phyloP scores from a whole-genome alignment of 805 yeast genomes.

The Saccharomyces cerevisiae region DNA sequence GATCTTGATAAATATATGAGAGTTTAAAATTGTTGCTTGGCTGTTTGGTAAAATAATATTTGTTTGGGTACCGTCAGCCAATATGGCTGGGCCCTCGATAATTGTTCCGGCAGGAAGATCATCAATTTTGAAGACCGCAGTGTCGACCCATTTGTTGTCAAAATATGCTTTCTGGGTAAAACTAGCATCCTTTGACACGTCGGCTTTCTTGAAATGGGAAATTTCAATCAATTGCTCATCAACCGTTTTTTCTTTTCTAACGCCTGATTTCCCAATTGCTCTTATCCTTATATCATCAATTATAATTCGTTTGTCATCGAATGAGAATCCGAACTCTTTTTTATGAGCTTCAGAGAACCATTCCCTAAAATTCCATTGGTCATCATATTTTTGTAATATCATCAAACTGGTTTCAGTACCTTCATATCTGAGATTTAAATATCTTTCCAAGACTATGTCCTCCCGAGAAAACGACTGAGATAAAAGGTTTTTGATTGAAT shows the following conservation, averaged over 20 bases:
- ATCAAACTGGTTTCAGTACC: conserved; percentile 88
- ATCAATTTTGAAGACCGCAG: conserved; percentile 51
- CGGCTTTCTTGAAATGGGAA: conserved; percentile 16
- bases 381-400: conserved; percentile 36
- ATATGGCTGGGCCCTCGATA: conserved; percentile 63
- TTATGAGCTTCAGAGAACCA: conserved; percentile 50
- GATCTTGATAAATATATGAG: conserved; percentile 50
- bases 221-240: conserved; percentile 47
- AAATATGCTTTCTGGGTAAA: conserved; percentile 48
- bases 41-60: conserved; percentile 60
- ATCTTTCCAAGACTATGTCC: conserved; percentile 49
- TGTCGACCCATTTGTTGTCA: conserved; percentile 39
- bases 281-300: conserved; percentile 71
- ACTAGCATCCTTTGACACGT: conserved; percentile 22
- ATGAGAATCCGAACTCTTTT: conserved; percentile 66
- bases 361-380: conserved; percentile 30
- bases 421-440: conserved; percentile 67
- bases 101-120: conserved; percentile 44
- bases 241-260: conserved; percentile 35
- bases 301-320: conserved; percentile 47
- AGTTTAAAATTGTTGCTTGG: conserved; percentile 44
- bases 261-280: conserved; percentile 55
- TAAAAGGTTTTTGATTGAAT: conserved; percentile 36
- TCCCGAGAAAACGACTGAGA: conserved; percentile 47
- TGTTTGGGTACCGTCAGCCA: conserved; percentile 77